Percentiles rank a stretch among this genome's conserved stretches.
Evolutionary conservation across 2,329 filamentous ascomycete genomes (phyloP).

Genomic region (Pseudogymnoascus sp.): DNA sequence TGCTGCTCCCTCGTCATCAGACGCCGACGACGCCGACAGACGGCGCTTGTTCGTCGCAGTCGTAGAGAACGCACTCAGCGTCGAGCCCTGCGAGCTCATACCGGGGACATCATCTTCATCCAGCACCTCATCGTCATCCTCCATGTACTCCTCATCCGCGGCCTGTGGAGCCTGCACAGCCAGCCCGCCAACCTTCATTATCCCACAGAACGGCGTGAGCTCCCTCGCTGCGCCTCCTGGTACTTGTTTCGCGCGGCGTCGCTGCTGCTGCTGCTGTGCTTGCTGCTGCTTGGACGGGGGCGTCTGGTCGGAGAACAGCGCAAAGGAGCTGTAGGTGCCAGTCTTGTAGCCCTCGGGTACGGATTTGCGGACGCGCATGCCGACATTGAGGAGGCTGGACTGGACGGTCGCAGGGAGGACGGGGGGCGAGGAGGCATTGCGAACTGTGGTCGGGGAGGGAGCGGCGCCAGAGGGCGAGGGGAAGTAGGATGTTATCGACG

Average conservation of each 20-base stretch:
- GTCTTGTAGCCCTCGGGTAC: conserved; percentile 94
- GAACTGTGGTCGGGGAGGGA: conserved; percentile 34
- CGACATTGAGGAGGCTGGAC: conserved; percentile 78
- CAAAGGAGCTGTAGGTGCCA: conserved; percentile 44
- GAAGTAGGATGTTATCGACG: conserved; percentile 56
- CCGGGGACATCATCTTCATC: conserved; percentile 22
- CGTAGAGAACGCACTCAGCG: conserved; percentile 7
- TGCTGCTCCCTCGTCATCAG: conserved; percentile 15
- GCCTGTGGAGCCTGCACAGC: conserved; percentile 41
- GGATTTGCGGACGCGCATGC: conserved; percentile 90
- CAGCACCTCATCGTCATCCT: conserved; percentile 31
- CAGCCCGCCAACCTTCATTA: conserved; percentile 67
- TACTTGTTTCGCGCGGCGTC: conserved; percentile 14
- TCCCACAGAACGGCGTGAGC: conserved; percentile 72
- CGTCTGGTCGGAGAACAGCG: conserved; percentile 41
- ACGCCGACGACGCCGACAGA: not conserved
- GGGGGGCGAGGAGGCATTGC: conserved; percentile 40
- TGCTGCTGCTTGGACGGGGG: conserved; percentile 21
- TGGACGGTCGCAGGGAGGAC: conserved; percentile 60
- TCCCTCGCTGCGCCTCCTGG: conserved; percentile 42
- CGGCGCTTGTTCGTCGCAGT: not conserved
- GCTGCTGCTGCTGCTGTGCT: conserved; percentile 10
- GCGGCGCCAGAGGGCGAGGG: conserved; percentile 19
- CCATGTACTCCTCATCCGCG: conserved; percentile 34
- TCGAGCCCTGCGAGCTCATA: conserved; percentile 22